Conservation (phyloP, 768 basidiomycete genomes). For the Xerocomus potaroensis region DNA sequence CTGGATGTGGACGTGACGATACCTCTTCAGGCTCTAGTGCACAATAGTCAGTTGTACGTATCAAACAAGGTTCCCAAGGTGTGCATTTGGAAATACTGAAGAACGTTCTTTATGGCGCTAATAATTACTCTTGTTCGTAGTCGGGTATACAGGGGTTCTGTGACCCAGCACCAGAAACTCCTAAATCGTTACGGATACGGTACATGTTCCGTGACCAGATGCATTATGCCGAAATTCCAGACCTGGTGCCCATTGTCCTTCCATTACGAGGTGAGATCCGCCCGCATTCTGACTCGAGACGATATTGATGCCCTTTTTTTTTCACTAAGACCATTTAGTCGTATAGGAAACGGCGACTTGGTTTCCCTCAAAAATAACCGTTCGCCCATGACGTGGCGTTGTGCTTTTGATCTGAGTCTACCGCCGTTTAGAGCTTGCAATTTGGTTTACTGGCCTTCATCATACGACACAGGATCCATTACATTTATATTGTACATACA, state of each 20-base stretch:
- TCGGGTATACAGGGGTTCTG: slow-evolving; percentile 81
- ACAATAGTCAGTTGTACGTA: slow-evolving; percentile 73
- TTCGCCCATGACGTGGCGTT: slow-evolving; percentile 3
- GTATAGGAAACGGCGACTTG: slow-evolving; percentile 11
- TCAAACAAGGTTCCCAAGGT: slow-evolving; percentile 77
- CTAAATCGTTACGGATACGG: slow-evolving; percentile 65
- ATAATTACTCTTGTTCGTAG: slow-evolving; percentile 36
- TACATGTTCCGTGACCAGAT: slow-evolving; percentile 70
- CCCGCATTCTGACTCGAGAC: slow-evolving; percentile 2
- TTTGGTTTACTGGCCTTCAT: slow-evolving; percentile 5
- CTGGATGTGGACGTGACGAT: slow-evolving; percentile 74
- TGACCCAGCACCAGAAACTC: slow-evolving; percentile 73
- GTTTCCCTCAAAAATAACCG: background rate
- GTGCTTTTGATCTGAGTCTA: slow-evolving; percentile 3
- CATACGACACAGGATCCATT: slow-evolving; percentile 17
- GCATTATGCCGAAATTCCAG: slow-evolving; percentile 78
- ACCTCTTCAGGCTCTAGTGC: slow-evolving; percentile 77
- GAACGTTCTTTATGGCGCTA: slow-evolving; percentile 1
- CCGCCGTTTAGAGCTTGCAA: background rate
- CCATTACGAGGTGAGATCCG: slow-evolving; percentile 64
- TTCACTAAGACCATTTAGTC: slow-evolving; percentile 26
- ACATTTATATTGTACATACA: slow-evolving; percentile 26
- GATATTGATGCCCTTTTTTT: slow-evolving; percentile 7
- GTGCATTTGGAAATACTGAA: background rate
- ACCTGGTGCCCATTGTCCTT: slow-evolving; percentile 63